phyloP scores from a whole-genome alignment of 78 protist genomes.

The Polysphondylium violaceum region DNA sequence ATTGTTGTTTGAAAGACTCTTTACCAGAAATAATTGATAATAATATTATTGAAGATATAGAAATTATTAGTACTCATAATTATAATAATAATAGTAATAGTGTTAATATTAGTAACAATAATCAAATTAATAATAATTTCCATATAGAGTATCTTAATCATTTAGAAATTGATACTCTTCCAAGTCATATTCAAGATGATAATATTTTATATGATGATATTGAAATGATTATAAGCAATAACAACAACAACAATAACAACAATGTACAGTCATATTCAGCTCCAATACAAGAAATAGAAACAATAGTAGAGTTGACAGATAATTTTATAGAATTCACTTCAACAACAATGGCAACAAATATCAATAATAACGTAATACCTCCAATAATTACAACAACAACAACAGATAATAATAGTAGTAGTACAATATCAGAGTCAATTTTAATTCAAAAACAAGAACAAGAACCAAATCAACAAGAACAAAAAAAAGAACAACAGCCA shows the following conservation, averaged over 20 bases:
- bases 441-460: not conserved
- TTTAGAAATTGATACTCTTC: not conserved
- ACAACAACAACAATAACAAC: not conserved
- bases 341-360: not conserved
- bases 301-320: no score
- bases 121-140: no score
- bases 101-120: no score
- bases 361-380: not conserved
- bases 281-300: no score
- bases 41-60: no score
- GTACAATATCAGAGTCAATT: not conserved
- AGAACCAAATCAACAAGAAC: not conserved
- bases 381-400: not conserved
- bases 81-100: no score
- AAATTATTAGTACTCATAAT: no score
- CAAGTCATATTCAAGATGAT: not conserved
- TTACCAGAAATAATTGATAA: no score
- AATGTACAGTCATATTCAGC: no score
- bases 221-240: not conserved
- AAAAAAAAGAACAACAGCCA: not conserved
- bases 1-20: no score
- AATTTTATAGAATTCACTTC: no score
- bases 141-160: no score
- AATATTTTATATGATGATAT: not conserved
- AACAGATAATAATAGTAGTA: constrained; percentile 1